Evolutionary conservation across 202 grass and related monocot species (phyloP).

Genomic region (Digitaria exilis): DNA sequence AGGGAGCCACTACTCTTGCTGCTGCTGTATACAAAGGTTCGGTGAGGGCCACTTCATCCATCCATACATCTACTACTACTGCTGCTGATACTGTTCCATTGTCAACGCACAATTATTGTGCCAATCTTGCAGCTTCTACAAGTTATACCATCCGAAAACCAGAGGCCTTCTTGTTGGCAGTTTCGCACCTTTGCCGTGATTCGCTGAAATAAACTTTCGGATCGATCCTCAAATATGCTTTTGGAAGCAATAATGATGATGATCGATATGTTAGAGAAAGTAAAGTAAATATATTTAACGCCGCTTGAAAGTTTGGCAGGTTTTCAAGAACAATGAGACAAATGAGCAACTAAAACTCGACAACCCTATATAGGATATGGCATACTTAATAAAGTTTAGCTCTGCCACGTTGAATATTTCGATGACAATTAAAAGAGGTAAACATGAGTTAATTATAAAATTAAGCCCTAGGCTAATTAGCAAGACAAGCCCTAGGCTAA

Average conservation of each 20-base stretch:
- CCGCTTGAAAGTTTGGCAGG: not conserved
- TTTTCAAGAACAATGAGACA: too few relatives aligned
- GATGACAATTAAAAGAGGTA: too few relatives aligned
- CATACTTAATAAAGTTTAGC: too few relatives aligned
- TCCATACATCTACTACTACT: conserved; percentile 5
- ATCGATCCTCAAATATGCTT: not conserved
- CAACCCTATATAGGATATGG: too few relatives aligned
- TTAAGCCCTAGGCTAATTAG: too few relatives aligned
- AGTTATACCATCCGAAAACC: conserved; percentile 6
- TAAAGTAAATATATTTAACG: not conserved
- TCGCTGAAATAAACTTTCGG: not conserved
- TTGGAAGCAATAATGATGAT: not conserved
- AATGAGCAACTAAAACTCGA: not conserved
- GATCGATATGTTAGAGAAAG: too few relatives aligned
- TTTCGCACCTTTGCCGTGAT: not conserved
- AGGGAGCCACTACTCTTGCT: conserved; percentile 8
- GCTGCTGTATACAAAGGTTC: not conserved
- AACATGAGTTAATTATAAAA: too few relatives aligned
- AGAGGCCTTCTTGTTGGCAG: not conserved
- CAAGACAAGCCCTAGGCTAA: too few relatives aligned
- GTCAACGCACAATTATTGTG: conserved; percentile 18
- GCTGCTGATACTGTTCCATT: not conserved
- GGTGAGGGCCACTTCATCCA: conserved; percentile 7
- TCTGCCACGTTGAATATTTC: too few relatives aligned
- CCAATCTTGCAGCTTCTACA: conserved; percentile 26